A percentile compares a stretch with the other conserved stretches of the same genome.
Conservation (phyloP, 2,329 filamentous ascomycete species). For the Fusarium subglutinans region DNA sequence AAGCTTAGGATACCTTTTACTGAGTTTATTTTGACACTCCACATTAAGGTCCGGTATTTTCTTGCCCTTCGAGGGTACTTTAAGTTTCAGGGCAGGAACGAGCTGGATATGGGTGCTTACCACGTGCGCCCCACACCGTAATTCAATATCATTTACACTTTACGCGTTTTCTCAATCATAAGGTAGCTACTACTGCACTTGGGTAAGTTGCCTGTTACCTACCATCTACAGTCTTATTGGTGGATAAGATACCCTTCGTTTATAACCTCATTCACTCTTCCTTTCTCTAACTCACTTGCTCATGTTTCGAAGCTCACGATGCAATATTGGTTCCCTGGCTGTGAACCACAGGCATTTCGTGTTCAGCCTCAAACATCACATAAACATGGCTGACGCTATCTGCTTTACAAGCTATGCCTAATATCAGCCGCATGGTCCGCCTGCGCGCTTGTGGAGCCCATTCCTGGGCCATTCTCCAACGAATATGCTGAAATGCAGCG, state of each 20-base stretch:
- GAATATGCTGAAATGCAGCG: slow-evolving; percentile 9
- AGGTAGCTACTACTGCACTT: not conserved
- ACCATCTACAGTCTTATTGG: not conserved
- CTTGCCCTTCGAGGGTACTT: not conserved
- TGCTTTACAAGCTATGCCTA: slow-evolving; percentile 1
- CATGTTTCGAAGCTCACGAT: not conserved
- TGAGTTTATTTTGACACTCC: no score
- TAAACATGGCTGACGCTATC: not conserved
- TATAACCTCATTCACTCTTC: not conserved
- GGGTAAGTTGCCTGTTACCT: not conserved
- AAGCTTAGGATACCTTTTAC: no score
- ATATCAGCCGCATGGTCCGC: slow-evolving; percentile 20
- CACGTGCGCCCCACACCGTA: slow-evolving; percentile 23
- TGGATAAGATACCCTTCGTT: not conserved
- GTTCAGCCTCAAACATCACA: not conserved
- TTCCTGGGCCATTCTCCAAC: slow-evolving; percentile 21
- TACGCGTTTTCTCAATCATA: slow-evolving; percentile 9
- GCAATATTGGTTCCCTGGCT: no score
- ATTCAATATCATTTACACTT: slow-evolving; percentile 9
- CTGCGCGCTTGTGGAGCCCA: slow-evolving; percentile 26
- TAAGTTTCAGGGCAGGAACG: slow-evolving; percentile 11
- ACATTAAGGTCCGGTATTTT: no score
- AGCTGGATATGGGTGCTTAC: slow-evolving; percentile 20
- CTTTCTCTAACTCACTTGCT: slow-evolving; percentile 4
- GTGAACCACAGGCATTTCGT: not conserved